Percentiles rank a stretch among this genome's conserved stretches.
Evolutionary conservation across 2,329 filamentous ascomycete genomes (phyloP).

Genomic region (Fusarium beomiforme): DNA sequence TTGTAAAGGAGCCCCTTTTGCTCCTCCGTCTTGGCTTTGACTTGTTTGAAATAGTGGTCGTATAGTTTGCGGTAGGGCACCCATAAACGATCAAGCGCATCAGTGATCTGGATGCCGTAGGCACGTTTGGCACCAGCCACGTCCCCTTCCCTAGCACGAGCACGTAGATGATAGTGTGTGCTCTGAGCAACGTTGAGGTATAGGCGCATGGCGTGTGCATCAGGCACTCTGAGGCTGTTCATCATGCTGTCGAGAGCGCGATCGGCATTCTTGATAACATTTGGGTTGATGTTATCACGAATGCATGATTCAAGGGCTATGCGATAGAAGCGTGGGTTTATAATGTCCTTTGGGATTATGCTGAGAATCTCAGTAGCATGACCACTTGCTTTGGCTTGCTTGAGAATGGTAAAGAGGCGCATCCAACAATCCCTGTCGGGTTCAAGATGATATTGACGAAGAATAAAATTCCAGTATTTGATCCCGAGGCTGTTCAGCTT

Average conservation of each 20-base stretch:
- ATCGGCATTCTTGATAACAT: conserved; percentile 72
- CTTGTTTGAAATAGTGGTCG: conserved; percentile 49
- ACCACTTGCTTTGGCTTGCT: conserved; percentile 71
- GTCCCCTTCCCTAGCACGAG: conserved; percentile 45
- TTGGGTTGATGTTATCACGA: conserved; percentile 80
- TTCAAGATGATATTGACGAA: conserved; percentile 65
- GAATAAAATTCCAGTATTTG: conserved; percentile 82
- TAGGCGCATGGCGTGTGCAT: conserved; percentile 60
- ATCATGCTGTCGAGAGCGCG: conserved; percentile 73
- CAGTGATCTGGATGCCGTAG: conserved; percentile 61
- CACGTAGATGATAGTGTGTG: conserved; percentile 54
- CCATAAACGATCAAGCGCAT: conserved; percentile 63
- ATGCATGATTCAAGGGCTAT: conserved; percentile 79
- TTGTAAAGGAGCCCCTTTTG: conserved; percentile 47
- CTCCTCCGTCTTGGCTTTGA: conserved; percentile 36
- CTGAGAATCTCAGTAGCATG: conserved; percentile 69
- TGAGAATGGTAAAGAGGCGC: conserved; percentile 73
- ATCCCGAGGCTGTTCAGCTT: conserved; percentile 70
- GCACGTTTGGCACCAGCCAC: conserved; percentile 50
- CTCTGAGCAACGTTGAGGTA: conserved; percentile 68
- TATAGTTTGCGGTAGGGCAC: conserved; percentile 56
- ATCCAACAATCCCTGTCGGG: conserved; percentile 80
- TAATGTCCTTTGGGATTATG: conserved; percentile 58
- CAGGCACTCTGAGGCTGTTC: conserved; percentile 52
- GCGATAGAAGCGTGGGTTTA: conserved; percentile 68